A percentile compares a stretch with the other conserved stretches of the same genome.
These are phyloP conservation scores for Chaetomiaceae sp. DNA, from an alignment of 2,329 filamentous ascomycete species.

Conservation along the genomic window DNA sequence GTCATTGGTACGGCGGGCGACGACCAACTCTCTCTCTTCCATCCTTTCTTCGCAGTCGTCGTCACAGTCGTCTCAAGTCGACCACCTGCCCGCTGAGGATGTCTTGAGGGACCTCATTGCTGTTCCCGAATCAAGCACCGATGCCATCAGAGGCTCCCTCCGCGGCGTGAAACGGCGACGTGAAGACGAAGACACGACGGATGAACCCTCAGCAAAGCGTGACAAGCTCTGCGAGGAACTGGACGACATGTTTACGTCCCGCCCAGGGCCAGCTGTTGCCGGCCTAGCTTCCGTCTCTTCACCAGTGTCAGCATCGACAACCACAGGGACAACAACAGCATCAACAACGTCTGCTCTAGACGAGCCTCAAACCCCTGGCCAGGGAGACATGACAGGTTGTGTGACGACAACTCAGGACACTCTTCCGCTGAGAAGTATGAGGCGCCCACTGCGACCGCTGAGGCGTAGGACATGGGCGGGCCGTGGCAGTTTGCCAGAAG, in stretches of 20 bases:
- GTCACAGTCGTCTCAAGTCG: slow-evolving; percentile 5
- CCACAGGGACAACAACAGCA: too few species aligned
- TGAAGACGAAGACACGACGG: slow-evolving; percentile 24
- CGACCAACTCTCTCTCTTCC: slow-evolving; percentile 18
- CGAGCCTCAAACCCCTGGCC: not conserved
- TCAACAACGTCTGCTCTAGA: too few species aligned
- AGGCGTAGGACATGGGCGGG: not conserved
- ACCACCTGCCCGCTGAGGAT: slow-evolving; percentile 16
- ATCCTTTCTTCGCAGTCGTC: slow-evolving; percentile 11
- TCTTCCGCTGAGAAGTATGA: slow-evolving; percentile 4
- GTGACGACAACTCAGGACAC: not conserved
- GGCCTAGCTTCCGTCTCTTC: not conserved
- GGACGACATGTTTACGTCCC: slow-evolving; percentile 23
- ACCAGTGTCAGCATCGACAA: not conserved
- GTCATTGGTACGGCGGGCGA: slow-evolving; percentile 13
- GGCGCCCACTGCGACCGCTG: not conserved
- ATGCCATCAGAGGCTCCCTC: slow-evolving; percentile 13
- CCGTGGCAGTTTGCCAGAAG: not conserved
- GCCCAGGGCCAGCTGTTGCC: too few species aligned
- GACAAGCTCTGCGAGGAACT: slow-evolving; percentile 30
- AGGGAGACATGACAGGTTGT: not conserved
- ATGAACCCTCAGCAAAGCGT: slow-evolving; percentile 26
- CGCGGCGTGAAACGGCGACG: slow-evolving; percentile 24
- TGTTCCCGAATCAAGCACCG: slow-evolving; percentile 1
- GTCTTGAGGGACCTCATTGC: slow-evolving; percentile 22